These are phyloP conservation scores for Suillus ampliporus DNA, from an alignment of 768 basidiomycete genomes.

Conservation along the genomic window DNA sequence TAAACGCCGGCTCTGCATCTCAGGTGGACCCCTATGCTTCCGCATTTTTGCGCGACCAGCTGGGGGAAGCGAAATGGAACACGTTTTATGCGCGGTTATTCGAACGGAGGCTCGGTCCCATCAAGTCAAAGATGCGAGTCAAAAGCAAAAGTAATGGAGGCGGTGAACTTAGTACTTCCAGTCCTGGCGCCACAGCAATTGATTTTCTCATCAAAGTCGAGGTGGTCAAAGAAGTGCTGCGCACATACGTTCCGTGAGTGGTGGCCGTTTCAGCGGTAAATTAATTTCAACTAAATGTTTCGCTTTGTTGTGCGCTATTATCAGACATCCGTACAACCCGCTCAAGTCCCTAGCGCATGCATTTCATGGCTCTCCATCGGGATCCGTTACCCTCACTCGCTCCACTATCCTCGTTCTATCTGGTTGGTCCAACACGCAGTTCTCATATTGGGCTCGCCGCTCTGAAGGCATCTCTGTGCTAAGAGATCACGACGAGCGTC, in stretches of 20 bases:
- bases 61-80: conserved; percentile 49
- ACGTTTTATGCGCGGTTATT: conserved; percentile 54
- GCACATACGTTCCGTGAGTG: conserved; percentile 55
- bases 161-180: conserved; percentile 32
- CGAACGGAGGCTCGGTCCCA: conserved; percentile 48
- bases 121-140: conserved; percentile 42
- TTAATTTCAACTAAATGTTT: neutral
- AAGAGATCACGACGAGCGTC: conserved; percentile 44
- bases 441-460: conserved; percentile 60
- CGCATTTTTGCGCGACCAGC: conserved; percentile 50
- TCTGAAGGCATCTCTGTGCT: conserved; percentile 55
- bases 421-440: conserved; percentile 60
- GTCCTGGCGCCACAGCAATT: conserved; percentile 48
- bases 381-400: conserved; percentile 52
- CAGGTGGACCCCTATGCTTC: conserved; percentile 50
- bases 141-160: conserved; percentile 31
- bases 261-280: neutral
- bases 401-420: conserved; percentile 53
- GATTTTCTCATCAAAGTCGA: conserved; percentile 60
- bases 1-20: conserved; percentile 23
- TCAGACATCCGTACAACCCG: conserved; percentile 58
- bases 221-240: conserved; percentile 54
- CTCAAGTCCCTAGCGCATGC: conserved; percentile 52
- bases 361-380: conserved; percentile 44
- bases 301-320: conserved; percentile 3